Evolutionary conservation across 179 eudicot species (phyloP).

Genomic region (Silene coronaria): DNA sequence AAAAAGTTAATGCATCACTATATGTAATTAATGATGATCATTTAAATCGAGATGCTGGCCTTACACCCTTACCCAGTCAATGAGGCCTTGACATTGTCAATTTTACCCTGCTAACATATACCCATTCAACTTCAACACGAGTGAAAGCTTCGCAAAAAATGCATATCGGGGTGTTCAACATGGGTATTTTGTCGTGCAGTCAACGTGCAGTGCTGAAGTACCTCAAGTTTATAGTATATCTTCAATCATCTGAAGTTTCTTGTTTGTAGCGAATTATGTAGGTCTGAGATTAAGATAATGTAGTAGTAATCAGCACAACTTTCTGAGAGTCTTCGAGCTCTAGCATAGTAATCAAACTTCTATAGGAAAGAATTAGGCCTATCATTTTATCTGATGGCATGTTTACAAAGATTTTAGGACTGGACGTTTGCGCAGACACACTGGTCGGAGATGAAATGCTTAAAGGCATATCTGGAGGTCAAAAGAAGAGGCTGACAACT

Average conservation of each 20-base stretch:
- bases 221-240: not conserved
- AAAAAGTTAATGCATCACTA: not conserved
- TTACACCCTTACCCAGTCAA: not conserved
- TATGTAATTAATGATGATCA: not conserved
- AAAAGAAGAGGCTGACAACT: slow-evolving; percentile 77
- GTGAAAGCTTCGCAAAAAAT: not conserved
- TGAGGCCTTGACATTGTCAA: not conserved
- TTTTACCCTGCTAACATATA: not conserved
- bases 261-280: not conserved
- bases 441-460: slow-evolving; percentile 85
- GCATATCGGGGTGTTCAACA: not conserved
- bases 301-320: not conserved
- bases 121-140: not conserved
- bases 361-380: not conserved
- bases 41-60: not conserved
- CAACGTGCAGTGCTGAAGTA: too few species aligned
- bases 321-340: not conserved
- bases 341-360: not conserved
- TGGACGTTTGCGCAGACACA: slow-evolving; percentile 74
- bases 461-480: slow-evolving; percentile 87
- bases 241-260: not conserved
- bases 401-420: slow-evolving; percentile 62
- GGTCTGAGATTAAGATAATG: not conserved
- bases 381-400: slow-evolving; percentile 22
- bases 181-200: not conserved